phyloP scores from a whole-genome alignment of 139 green algal species.

The Chara braunii region DNA sequence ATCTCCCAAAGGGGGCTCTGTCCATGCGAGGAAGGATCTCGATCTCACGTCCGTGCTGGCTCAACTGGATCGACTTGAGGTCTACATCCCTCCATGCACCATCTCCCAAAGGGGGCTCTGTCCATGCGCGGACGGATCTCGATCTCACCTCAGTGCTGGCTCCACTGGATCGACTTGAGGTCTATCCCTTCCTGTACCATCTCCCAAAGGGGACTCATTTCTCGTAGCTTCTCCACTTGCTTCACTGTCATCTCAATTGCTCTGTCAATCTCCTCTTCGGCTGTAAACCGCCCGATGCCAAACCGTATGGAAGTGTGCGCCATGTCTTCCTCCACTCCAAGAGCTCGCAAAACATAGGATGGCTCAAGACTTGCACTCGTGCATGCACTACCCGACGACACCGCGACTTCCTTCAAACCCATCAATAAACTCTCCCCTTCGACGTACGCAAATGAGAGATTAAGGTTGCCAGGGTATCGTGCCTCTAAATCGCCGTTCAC shows the following conservation, averaged over 20 bases:
- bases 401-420: constrained; percentile 90
- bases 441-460: constrained; percentile 95
- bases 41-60: too few relatives aligned
- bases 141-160: constrained; percentile 67
- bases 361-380: constrained; percentile 91
- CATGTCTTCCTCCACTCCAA: constrained; percentile 98
- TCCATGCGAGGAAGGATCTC: too few relatives aligned
- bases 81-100: constrained; percentile 92
- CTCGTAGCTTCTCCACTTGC: constrained; percentile 88
- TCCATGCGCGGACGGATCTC: too few relatives aligned
- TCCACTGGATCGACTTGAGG: constrained; percentile 93
- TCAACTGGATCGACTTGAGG: too few relatives aligned
- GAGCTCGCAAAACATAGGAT: constrained; percentile 88
- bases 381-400: constrained; percentile 83
- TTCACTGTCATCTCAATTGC: constrained; percentile 58
- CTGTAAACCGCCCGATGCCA: constrained; percentile 91
- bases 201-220: constrained; percentile 96
- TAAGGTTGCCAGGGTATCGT: constrained; percentile 85
- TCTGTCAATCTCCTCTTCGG: constrained; percentile 72
- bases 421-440: constrained; percentile 84
- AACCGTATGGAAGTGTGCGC: constrained; percentile 86
- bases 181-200: constrained; percentile 95
- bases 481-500: constrained; percentile 71
- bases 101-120: constrained; percentile 97
- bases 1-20: too few relatives aligned